Base-by-base conservation (phyloP, 2,329 filamentous ascomycete genomes). In the Aaosphaeria arxii region DNA sequence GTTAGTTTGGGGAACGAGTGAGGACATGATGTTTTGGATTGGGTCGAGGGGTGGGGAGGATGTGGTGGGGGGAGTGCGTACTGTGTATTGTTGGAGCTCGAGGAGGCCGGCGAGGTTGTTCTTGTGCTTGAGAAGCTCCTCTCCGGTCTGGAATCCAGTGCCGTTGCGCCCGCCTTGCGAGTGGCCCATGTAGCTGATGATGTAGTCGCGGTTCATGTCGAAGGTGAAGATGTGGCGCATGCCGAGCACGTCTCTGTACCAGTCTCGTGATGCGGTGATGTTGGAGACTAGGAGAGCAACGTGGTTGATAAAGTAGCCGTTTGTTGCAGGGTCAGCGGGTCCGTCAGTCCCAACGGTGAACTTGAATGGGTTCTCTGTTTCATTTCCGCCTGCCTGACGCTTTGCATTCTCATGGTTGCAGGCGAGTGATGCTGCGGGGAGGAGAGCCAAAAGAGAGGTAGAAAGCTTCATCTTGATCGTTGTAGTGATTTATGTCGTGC, bases 91-190 rank as follows among this genome's bases (percentile, higher is more conserved):
- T 17, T 44, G 30, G 7, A 73, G 51, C 56, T 71, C 68, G 2
- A 72, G 43, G 30, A 71, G 46, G 2, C 68, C 68, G 30, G 58
- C 57, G 7, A 53, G 49, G 43, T 69, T 70, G 51, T 64, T 69
- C 61, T 72, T 71, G 38, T 70, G 57, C 6, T 61, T 55, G 17
- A 52, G 44, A 40, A 72, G 53, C 50, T 72, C 67, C 5, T 45
- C 55, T 13, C 61, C 58, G 2, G 64, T 70, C 53, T 72, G 69
- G 46, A 62, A 71, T 7, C 64, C 70, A 4, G 63, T 69, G 24
- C 71, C 71, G 50, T 71, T 72, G 40, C 59, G 58, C n/a, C 71
- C 69, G 44, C 67, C 71, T 38, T 68, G 64, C 30, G 60, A 54
- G 48, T 71, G 65, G 36, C 59, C 66, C 55, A 73, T 58, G 53